Base-by-base conservation (phyloP, 352 stramenopile genomes). In the Pythium aristosporum region DNA sequence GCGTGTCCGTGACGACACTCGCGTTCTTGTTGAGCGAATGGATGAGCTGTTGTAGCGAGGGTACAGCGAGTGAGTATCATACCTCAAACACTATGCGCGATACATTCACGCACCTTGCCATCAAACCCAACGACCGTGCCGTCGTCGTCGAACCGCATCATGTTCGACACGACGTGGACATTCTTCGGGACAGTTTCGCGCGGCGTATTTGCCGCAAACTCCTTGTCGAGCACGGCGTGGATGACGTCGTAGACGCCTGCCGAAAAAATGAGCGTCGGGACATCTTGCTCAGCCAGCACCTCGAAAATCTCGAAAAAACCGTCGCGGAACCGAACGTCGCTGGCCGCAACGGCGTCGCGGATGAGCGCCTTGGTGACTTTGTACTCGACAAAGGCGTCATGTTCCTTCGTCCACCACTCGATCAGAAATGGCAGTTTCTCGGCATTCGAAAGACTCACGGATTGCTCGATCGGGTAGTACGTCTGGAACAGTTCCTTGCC, bases 11-110 rank as follows among this genome's bases (percentile, higher is more conserved):
- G 16, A 94, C 28, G 7, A 86, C 82, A 57, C 68, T 87, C 5
- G 82, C 82, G 37, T 89, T 89, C 71, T 94, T 94, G 69, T 92
- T 94, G 18, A 87, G 60, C 56, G 74, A 88, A 68, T 94, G 83
- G 57, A 94, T 92, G 55, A 94, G 69, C 79, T 57, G 5, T 30
- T 30, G 25, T 30, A 2, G 25, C 5, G 25, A 30, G 25, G 25
- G 25, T 30, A 30, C 25, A 30, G 25, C 5, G 25, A 30, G 25
- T 2, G 25, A 30, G 25, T 30, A 30, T 30, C 25, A 30, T 30
- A 30, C 25, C 25, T 30, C 25, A 30, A 0, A 30, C 25, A 30
- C 1, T 5, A 30, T 30, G 25, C 25, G 25, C 5, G 25, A 30
- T 30, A 30, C 8, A 39, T 65, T 54, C 28, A 34, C 71, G 20